These are phyloP conservation scores for Ceratobasidium sp. DNA, from an alignment of 1,284 basidiomycete species.

Conservation along the genomic window DNA sequence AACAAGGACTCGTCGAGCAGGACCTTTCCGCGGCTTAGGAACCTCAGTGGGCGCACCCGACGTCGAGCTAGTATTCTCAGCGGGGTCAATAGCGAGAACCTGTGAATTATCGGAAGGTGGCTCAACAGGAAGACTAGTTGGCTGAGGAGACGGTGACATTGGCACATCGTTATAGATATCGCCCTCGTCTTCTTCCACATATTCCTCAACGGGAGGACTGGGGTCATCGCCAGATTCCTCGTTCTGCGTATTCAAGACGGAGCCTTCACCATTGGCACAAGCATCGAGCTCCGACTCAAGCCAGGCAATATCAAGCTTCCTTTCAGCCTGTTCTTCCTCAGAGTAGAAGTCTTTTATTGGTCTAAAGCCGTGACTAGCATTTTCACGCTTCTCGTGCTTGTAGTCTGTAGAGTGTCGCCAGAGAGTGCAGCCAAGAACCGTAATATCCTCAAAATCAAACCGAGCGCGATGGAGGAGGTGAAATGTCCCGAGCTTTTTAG, in stretches of 20 bases:
- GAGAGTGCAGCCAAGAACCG: constrained; percentile 63
- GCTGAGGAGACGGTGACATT: not conserved
- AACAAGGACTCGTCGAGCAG: constrained; percentile 13
- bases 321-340: constrained; percentile 53
- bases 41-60: not conserved
- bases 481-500: constrained; percentile 54
- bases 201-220: not conserved
- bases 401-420: constrained; percentile 58
- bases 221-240: constrained; percentile 52
- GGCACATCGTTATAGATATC: constrained; percentile 18
- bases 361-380: constrained; percentile 57
- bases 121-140: constrained; percentile 7
- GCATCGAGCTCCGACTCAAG: constrained; percentile 54
- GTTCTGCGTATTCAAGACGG: constrained; percentile 52
- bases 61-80: not conserved
- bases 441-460: constrained; percentile 57
- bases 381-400: constrained; percentile 54
- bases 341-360: constrained; percentile 56
- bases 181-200: constrained; percentile 16
- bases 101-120: not conserved
- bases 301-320: constrained; percentile 58
- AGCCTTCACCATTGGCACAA: constrained; percentile 54
- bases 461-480: constrained; percentile 59
- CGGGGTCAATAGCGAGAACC: not conserved
- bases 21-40: not conserved